Evolutionary conservation across 2,329 filamentous ascomycete genomes (phyloP), one percentile per base, ranked within the genome.

Genomic region (Byssoonygena ceratinophila): DNA sequence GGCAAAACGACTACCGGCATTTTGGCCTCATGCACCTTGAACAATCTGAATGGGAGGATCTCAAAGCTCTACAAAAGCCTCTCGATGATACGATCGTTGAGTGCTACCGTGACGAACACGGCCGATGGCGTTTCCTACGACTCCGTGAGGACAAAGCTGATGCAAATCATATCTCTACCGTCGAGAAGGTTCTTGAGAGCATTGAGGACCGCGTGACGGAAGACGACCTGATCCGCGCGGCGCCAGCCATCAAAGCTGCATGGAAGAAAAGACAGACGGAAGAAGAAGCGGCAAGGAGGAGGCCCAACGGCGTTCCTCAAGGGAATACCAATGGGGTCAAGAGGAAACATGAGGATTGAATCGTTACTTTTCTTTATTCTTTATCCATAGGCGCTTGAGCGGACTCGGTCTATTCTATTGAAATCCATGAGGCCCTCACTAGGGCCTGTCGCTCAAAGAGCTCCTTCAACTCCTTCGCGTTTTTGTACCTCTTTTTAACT

Each of bases 121-220:
- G 79, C 16, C 75, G 83, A 20, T 98, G 92, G 92, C 81, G 89
- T 54, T 87, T 87, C 66, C 84, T 92, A 60, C 82, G 90, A 27
- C 91, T 96, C 68, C 79, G 92, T 49, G 90, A 97, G 63, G 92
- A 98, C 69, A 98, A 98, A 71, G 74, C 76, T 25, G 85, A 95
- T 59, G 89, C 87, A 0, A 98, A 98, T 63, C 90, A 97, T 68
- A 84, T 86, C 55, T 82, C 75, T 16, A 91, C 87, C 0, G 87
- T 96, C 1, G 75, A 82, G 23, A 94, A 85, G 65, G 92, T 98
- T 3, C 77, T 96, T 54, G 84, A 91, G 58, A 94, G 87, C 68
- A 97, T 98, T 60, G 78, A 82, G 55, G 88, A 96, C 62, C 82
- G 82, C 1, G 88, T 98, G 9, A 85, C 81, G 0, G 82, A 95